These are phyloP conservation scores for Amylocystis lapponica DNA, from an alignment of 768 basidiomycete genomes.

Conservation along the genomic window DNA sequence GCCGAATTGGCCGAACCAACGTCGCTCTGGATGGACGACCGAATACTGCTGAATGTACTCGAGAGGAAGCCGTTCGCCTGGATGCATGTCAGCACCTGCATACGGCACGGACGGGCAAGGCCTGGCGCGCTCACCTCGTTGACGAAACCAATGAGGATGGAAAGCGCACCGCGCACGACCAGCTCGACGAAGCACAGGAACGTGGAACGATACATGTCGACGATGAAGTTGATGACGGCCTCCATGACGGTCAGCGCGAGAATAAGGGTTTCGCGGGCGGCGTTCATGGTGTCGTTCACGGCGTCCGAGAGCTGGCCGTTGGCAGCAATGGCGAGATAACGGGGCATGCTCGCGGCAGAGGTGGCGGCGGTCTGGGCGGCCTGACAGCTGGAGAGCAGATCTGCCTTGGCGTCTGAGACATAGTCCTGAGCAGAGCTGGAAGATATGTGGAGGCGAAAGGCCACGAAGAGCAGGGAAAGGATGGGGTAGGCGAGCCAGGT, in stretches of 20 bases:
- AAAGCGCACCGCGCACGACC: conserved; percentile 74
- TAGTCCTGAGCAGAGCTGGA: conserved; percentile 62
- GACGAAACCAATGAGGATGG: conserved; percentile 76
- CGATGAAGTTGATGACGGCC: conserved; percentile 83
- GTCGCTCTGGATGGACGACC: conserved; percentile 69
- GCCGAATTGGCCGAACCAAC: conserved; percentile 62
- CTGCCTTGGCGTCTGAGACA: conserved; percentile 61
- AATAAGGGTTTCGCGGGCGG: conserved; percentile 66
- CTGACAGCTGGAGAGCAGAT: conserved; percentile 77
- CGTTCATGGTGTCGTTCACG: conserved; percentile 74
- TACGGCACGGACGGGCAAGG: background rate
- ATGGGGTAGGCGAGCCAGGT: conserved; percentile 91
- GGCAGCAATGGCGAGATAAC: conserved; percentile 81
- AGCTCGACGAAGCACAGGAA: conserved; percentile 93
- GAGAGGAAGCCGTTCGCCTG: conserved; percentile 72
- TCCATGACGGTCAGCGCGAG: conserved; percentile 81
- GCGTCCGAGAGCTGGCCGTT: conserved; percentile 75
- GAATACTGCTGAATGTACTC: conserved; percentile 49
- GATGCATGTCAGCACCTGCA: conserved; percentile 7
- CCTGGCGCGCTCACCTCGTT: conserved; percentile 54
- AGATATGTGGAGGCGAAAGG: conserved; percentile 75
- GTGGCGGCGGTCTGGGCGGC: conserved; percentile 84
- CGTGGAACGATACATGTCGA: conserved; percentile 89
- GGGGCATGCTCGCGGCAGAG: conserved; percentile 77
- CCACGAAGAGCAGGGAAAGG: conserved; percentile 82